A percentile compares a stretch with the other conserved stretches of the same genome.
phyloP scores from a whole-genome alignment of 768 basidiomycete genomes.

The Postia placenta region DNA sequence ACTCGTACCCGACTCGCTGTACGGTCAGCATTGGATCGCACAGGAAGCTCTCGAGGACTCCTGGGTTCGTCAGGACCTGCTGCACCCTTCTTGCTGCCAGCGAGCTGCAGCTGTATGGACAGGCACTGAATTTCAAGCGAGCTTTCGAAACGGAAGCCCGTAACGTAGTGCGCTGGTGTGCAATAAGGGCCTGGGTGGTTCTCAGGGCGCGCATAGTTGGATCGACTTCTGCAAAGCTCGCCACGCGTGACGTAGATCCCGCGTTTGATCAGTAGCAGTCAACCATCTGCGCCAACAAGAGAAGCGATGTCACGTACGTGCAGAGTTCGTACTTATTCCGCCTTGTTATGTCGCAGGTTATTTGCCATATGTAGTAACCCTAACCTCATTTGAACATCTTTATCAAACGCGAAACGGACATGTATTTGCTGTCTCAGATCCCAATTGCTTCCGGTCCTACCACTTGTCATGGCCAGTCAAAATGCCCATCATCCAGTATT shows the following conservation, averaged over 20 bases:
- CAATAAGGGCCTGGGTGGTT: conserved; percentile 83
- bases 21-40: too few species aligned
- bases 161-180: conserved; percentile 54
- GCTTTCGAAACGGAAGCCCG: conserved; percentile 73
- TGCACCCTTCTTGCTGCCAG: conserved; percentile 96
- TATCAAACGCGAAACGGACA: too few species aligned
- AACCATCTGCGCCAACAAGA: background rate
- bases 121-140: conserved; percentile 92
- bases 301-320: conserved; percentile 42
- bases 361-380: too few species aligned
- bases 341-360: too few species aligned
- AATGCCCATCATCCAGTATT: too few species aligned
- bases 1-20: too few species aligned
- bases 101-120: conserved; percentile 84
- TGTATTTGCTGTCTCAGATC: too few species aligned
- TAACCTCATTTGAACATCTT: too few species aligned
- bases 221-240: conserved; percentile 48
- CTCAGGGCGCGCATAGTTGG: conserved; percentile 77
- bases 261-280: conserved; percentile 41
- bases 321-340: conserved; percentile 86
- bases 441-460: too few species aligned
- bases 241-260: conserved; percentile 70
- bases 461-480: too few species aligned
- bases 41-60: conserved; percentile 72
- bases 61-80: conserved; percentile 71